A percentile compares a stretch with the other conserved stretches of the same genome.
Conservation (phyloP, 192 early-diverging fungal species). For the Coemansia furcata region DNA sequence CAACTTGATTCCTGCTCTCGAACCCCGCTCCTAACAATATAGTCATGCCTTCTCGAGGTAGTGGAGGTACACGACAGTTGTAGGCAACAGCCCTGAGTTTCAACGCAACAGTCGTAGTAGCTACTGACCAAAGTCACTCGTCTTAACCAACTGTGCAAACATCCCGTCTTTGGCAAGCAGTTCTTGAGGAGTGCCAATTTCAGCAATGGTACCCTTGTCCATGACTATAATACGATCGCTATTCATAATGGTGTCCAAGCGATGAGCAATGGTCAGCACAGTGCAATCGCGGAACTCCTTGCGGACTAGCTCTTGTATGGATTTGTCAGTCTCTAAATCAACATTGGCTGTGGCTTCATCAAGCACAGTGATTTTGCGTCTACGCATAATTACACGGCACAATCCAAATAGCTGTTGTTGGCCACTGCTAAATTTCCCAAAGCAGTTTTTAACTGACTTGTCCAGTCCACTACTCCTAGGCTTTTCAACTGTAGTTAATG, state of each 20-base stretch:
- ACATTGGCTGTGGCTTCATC: constrained; percentile 68
- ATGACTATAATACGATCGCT: constrained; percentile 70
- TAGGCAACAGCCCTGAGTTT: too few relatives aligned
- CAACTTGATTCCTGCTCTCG: too few relatives aligned
- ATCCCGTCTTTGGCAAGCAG: constrained; percentile 7
- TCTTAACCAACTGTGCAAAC: constrained; percentile 5
- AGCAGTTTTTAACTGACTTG: not conserved
- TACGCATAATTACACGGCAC: constrained; percentile 55
- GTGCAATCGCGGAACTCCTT: constrained; percentile 47
- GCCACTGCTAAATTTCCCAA: constrained; percentile 25
- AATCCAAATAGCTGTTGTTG: constrained; percentile 62
- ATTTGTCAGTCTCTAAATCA: constrained; percentile 29
- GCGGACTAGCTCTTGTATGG: constrained; percentile 25
- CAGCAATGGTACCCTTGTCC: constrained; percentile 26
- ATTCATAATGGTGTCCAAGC: constrained; percentile 63
- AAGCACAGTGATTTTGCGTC: constrained; percentile 55
- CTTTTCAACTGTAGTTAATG: not conserved
- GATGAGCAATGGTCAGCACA: constrained; percentile 66
- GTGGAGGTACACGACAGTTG: too few relatives aligned
- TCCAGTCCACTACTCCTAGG: not conserved
- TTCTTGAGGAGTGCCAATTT: constrained; percentile 8
- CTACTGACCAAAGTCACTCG: constrained; percentile 6
- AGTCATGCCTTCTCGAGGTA: too few relatives aligned
- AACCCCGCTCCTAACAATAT: too few relatives aligned
- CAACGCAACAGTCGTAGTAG: not conserved